A percentile compares a stretch with the other conserved stretches of the same genome.
These are phyloP conservation scores for Kluyveromyces marxianus DNA, from an alignment of 1,139 yeast genomes.

Conservation along the genomic window DNA sequence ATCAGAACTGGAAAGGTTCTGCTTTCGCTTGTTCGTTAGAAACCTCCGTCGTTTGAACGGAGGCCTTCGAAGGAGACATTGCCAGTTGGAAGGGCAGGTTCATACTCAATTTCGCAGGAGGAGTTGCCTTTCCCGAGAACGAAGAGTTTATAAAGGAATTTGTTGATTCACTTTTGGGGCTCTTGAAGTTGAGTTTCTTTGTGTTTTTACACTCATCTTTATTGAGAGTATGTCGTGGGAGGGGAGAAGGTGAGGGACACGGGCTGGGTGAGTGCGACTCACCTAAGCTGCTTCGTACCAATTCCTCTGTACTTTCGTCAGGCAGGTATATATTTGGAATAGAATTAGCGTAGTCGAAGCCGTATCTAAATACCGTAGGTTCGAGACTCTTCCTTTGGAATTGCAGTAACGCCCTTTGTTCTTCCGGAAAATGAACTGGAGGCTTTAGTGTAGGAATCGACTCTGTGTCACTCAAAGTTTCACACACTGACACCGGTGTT, in stretches of 20 bases:
- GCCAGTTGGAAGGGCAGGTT: neutral
- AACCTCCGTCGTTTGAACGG: constrained; percentile 3
- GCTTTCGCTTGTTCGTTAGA: constrained; percentile 6
- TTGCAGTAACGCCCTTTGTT: constrained; percentile 21
- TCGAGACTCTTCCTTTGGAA: constrained; percentile 17
- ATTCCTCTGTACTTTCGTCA: neutral
- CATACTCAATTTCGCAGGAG: neutral
- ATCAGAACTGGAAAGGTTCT: constrained; percentile 3
- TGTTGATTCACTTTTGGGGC: no score
- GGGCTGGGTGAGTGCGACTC: neutral
- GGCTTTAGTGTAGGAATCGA: neutral
- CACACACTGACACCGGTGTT: no score
- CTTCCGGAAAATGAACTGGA: constrained; percentile 1
- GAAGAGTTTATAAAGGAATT: no score
- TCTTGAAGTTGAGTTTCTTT: neutral
- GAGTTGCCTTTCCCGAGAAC: no score
- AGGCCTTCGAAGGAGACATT: neutral
- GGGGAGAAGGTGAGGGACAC: neutral
- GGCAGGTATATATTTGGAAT: neutral
- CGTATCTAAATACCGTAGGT: constrained; percentile 10
- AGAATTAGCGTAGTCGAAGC: constrained; percentile 1
- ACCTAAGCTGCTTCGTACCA: neutral
- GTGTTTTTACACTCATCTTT: neutral
- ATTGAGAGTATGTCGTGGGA: neutral
- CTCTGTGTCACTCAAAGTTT: no score